Evolutionary conservation across 495 filamentous ascomycete species (phyloP), one percentile per base, ranked within the genome.

Genomic region (Neurospora sp.): DNA sequence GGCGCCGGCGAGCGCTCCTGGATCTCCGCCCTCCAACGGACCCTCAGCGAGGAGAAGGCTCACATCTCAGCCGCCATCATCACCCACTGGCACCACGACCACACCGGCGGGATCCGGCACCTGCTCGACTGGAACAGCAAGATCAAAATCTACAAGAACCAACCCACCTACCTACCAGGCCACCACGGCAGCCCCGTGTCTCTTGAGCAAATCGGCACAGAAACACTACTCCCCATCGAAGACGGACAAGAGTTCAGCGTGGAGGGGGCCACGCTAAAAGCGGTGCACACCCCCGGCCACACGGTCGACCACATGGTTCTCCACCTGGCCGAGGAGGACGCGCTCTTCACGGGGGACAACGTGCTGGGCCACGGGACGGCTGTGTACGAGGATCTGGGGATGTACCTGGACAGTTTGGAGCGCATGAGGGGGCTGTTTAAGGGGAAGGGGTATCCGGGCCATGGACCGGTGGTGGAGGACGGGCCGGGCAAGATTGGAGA

Each of bases 291-390:
- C 1, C 96, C 96, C 0, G 96, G 96, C 2, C 96, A 99, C 79
- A 92, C 96, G 0, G 82, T 80, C 3, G 96, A 99, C 77, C 96
- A 98, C 80, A 92, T 96, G 88, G 88, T 85, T 37, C 88, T 96
- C 72, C 73, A 91, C 27, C 77, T 93, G 12, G 86, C 90, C 74
- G 91, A 97, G 77, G 92, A 96, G 77, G 87, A 92, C 78, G 93
- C 93, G 10, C 87, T 98, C 79, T 97, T 99, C 81, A 97, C 94
- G 0, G 96, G 93, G 46, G 96, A 99, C 78, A 98, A 96, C 76
- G 93, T 99, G 39, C 87, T 99, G 5, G 96, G 96, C 1, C 94
- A 98, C 73, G 96, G 96, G 3, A 98, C 96, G 4, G 90, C 92
- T 39, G 94, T 97, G 14, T 98, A 97, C 78, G 94, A 97, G 81